Evolutionary conservation across 2,329 filamentous ascomycete genomes (phyloP).

Genomic region (Neoarthrinium moseri): DNA sequence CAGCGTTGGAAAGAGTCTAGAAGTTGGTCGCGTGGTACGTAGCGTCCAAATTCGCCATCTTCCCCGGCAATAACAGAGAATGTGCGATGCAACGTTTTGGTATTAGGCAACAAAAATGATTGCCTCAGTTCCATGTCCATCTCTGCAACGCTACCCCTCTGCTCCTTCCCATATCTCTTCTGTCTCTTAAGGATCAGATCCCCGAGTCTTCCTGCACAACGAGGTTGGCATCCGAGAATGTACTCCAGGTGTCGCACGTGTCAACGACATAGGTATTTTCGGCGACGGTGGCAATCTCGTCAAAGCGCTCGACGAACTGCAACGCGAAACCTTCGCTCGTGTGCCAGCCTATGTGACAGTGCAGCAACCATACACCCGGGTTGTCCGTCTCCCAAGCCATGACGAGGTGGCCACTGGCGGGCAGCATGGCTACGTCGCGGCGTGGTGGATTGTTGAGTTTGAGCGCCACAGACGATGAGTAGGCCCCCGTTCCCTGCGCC

Average conservation of each 20-base stretch:
- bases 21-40: too few relatives aligned
- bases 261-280: constrained; percentile 12
- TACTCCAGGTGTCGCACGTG: constrained; percentile 26
- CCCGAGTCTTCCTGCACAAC: constrained; percentile 31
- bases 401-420: constrained; percentile 43
- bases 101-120: too few relatives aligned
- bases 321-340: constrained; percentile 48
- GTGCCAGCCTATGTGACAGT: constrained; percentile 46
- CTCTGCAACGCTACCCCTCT: background rate
- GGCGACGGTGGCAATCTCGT: constrained; percentile 24
- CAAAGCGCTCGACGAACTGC: constrained; percentile 44
- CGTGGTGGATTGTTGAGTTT: constrained; percentile 44
- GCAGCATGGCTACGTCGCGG: constrained; percentile 47
- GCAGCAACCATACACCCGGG: constrained; percentile 46
- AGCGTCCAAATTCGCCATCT: too few relatives aligned
- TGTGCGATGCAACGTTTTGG: too few relatives aligned
- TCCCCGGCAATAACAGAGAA: too few relatives aligned
- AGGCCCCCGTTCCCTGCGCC: constrained; percentile 27
- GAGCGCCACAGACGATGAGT: constrained; percentile 25
- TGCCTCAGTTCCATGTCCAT: too few relatives aligned
- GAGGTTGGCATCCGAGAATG: constrained; percentile 20
- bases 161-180: background rate
- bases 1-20: too few relatives aligned
- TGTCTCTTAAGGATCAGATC: too few relatives aligned
- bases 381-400: constrained; percentile 52